Percentiles rank a stretch among this genome's conserved stretches.
Conservation (phyloP, 176 grass and related monocot genomes). For the Rhynchospora pubera region DNA sequence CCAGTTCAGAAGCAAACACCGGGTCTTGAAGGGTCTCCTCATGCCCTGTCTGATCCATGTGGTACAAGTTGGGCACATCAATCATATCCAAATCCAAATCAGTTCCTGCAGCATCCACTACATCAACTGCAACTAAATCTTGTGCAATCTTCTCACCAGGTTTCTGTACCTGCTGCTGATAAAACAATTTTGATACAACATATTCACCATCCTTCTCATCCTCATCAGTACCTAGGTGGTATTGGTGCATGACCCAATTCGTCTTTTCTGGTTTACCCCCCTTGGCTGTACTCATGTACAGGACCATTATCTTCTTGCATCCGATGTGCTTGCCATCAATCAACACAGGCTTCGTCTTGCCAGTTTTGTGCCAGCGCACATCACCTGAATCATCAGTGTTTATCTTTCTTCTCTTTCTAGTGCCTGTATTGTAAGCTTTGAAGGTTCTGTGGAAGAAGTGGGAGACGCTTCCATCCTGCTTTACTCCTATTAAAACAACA, state of each 20-base stretch:
- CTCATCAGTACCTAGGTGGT: conserved; percentile 79
- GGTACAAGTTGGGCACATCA: conserved; percentile 17
- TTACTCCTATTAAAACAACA: conserved; percentile 51
- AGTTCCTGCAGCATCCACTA: conserved; percentile 23
- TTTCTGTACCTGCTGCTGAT: conserved; percentile 66
- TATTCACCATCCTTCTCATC: conserved; percentile 84
- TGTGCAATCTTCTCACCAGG: conserved; percentile 48
- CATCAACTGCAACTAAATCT: conserved; percentile 20
- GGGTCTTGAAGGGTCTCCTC: conserved; percentile 31
- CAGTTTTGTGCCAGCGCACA: conserved; percentile 98
- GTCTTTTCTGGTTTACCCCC: conserved; percentile 76
- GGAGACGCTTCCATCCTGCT: conserved; percentile 79
- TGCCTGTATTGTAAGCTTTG: conserved; percentile 94
- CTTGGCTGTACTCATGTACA: conserved; percentile 65
- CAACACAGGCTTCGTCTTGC: conserved; percentile 80
- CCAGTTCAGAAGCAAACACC: conserved; percentile 34
- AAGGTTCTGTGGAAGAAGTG: conserved; percentile 95
- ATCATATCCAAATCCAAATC: conserved; percentile 32
- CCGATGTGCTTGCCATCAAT: conserved; percentile 64
- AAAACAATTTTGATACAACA: conserved; percentile 88
- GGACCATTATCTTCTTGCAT: conserved; percentile 96
- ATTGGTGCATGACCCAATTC: conserved; percentile 98
- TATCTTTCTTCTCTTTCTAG: conserved; percentile 89
- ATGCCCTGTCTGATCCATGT: conserved; percentile 30
- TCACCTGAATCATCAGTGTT: conserved; percentile 46